Conservation (phyloP, 176 grass and related monocot genomes). For the Triticum turgidum region DNA sequence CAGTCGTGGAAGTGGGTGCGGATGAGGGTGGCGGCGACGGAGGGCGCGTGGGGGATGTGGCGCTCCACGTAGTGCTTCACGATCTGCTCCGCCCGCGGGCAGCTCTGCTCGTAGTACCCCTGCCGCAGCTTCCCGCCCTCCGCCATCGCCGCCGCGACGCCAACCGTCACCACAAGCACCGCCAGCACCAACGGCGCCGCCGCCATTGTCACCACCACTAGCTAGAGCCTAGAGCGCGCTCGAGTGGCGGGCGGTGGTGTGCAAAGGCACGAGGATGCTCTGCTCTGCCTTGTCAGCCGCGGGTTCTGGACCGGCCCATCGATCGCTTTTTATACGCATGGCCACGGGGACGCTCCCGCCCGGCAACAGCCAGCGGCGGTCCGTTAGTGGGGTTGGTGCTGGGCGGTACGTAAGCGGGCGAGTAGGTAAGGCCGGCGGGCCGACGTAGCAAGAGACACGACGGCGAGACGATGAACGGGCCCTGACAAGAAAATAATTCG, state of each 20-base stretch:
- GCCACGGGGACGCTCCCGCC: not conserved
- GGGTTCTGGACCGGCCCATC: too few species aligned
- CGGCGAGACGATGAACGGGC: not conserved
- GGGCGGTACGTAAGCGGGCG: not conserved
- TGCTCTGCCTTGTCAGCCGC: not conserved
- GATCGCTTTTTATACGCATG: not conserved
- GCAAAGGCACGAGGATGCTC: not conserved
- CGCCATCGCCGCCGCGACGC: slow-evolving; percentile 4
- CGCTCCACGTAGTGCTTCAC: slow-evolving; percentile 53
- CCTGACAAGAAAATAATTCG: too few species aligned
- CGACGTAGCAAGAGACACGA: not conserved
- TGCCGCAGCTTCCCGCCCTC: slow-evolving; percentile 32
- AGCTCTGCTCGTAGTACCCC: slow-evolving; percentile 73
- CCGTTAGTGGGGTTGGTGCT: not conserved
- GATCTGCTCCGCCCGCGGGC: slow-evolving; percentile 75
- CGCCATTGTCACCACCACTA: not conserved
- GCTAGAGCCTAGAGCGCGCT: not conserved
- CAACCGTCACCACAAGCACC: not conserved
- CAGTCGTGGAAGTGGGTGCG: slow-evolving; percentile 98
- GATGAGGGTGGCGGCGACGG: slow-evolving; percentile 72
- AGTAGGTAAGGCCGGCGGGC: not conserved
- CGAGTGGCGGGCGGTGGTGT: not conserved
- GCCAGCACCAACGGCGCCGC: not conserved
- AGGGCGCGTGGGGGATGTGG: slow-evolving; percentile 67
- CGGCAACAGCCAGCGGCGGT: not conserved